These are phyloP conservation scores for Streptanthus diversifolius DNA, from an alignment of 345 rosid genomes.

Conservation along the genomic window DNA sequence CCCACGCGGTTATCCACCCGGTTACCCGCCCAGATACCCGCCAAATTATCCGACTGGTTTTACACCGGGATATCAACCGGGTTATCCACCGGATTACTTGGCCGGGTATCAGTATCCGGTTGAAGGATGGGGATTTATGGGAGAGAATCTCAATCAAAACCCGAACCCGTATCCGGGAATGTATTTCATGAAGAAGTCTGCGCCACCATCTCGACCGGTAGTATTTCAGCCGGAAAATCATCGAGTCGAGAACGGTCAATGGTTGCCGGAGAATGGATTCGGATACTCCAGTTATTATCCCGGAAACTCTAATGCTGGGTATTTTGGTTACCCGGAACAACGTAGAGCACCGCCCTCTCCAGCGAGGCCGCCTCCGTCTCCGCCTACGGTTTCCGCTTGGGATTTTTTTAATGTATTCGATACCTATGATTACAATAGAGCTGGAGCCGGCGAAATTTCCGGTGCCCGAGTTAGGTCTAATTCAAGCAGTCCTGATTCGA, in stretches of 20 bases:
- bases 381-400: slow-evolving; percentile 71
- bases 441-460: slow-evolving; percentile 6
- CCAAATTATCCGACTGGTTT: slow-evolving; percentile 35
- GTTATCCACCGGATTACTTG: slow-evolving; percentile 37
- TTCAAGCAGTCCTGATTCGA: slow-evolving; percentile 78
- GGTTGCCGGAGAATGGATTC: slow-evolving; percentile 32
- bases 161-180: slow-evolving; percentile 31
- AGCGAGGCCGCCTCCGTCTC: slow-evolving; percentile 58
- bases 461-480: slow-evolving; percentile 43
- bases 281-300: slow-evolving; percentile 39
- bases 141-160: slow-evolving; percentile 18
- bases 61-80: slow-evolving; percentile 27
- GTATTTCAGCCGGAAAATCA: slow-evolving; percentile 60
- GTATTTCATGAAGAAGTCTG: slow-evolving; percentile 75
- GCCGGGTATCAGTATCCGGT: slow-evolving; percentile 20
- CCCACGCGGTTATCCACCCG: slow-evolving; percentile 17
- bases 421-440: slow-evolving; percentile 39
- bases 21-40: slow-evolving; percentile 33
- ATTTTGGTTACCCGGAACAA: slow-evolving; percentile 51
- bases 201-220: slow-evolving; percentile 59
- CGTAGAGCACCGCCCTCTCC: slow-evolving; percentile 44
- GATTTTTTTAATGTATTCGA: slow-evolving; percentile 79
- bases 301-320: slow-evolving; percentile 42
- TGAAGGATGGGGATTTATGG: slow-evolving; percentile 44
- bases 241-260: slow-evolving; percentile 28